phyloP scores from a whole-genome alignment of 208 protist species.

The Crithidia acanthocephali region DNA sequence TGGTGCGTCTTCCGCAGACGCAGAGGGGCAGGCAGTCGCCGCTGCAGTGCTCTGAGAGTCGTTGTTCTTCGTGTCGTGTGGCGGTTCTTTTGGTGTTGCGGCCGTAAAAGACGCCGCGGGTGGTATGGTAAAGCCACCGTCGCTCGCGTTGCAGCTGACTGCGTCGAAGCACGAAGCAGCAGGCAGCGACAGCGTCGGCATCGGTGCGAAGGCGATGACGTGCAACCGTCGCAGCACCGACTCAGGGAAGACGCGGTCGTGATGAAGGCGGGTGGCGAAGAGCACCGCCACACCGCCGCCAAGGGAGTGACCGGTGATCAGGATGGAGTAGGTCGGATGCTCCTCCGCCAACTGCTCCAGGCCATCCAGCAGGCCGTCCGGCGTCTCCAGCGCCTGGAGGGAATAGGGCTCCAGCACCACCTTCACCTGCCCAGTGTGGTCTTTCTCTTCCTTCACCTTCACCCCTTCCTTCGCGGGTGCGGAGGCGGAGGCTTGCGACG shows the following conservation, averaged over 20 bases:
- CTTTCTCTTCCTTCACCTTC: conserved; percentile 1
- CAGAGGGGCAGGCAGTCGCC: not conserved
- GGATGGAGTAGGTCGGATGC: conserved; percentile 55
- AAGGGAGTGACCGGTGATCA: conserved; percentile 78
- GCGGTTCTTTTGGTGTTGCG: too few relatives aligned
- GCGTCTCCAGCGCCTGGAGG: conserved; percentile 22
- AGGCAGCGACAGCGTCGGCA: conserved; percentile 64
- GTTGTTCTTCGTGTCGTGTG: not conserved
- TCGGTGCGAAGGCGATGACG: conserved; percentile 63
- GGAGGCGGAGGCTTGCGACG: not conserved
- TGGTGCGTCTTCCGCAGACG: not conserved
- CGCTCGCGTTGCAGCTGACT: conserved; percentile 20
- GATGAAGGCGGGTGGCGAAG: conserved; percentile 55
- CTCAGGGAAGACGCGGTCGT: conserved; percentile 28
- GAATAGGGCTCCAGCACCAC: conserved; percentile 12
- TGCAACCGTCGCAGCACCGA: conserved; percentile 45
- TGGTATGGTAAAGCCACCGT: conserved; percentile 9
- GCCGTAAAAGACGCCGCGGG: not conserved
- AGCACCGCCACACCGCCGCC: conserved; percentile 68
- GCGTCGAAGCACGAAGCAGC: conserved; percentile 45
- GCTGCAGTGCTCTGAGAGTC: not conserved
- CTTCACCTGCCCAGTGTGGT: not conserved
- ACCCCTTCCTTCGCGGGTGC: not conserved
- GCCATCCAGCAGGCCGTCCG: conserved; percentile 45
- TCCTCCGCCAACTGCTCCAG: conserved; percentile 37